Base-by-base conservation (phyloP, 2,329 filamentous ascomycete genomes). In the Scedosporium dehoogii region DNA sequence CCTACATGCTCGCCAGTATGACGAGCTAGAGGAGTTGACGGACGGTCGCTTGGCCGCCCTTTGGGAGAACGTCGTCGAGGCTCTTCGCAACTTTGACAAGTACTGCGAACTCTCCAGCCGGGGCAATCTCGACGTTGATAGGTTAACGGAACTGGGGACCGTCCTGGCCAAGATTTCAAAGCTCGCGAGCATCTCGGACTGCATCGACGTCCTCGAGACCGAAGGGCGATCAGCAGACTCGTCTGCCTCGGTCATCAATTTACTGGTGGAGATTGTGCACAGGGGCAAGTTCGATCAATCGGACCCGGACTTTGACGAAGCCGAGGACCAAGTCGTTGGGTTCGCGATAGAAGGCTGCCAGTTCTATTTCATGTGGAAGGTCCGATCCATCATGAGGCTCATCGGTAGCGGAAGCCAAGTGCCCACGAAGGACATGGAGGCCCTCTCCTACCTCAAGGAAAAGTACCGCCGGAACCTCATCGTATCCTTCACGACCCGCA, bases 341-440 rank as follows among this genome's bases (percentile, higher is more conserved):
- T 88, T 87, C 68, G 88, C 91, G 33, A 89, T 96, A 69, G 88
- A 89, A 66, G 82, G 87, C 1, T 81, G 89, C 59, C 81, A 92
- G 57, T 91, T 96, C 75, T 97, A 97, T 76, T 96, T 97, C 71
- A 91, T 96, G 85, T 99, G 94, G 94, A 93, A 94, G 71, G 83
- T 89, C 23, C 83, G 85, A 61, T 78, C 81, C 60, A 70, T 91
- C 64, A 78, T 80, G 65, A 77, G 80, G 61, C 73, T 81, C 16
- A 73, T 90, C 42, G 75, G 79, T 16, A 79, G 80, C 27, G 81
- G 85, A 53, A 79, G 78, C 3, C 81, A 76, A 60, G 73, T 91
- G 62, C 69, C 84, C 1, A 79, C 84, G 59, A 73, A 77, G 6
- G 82, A 85, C 6, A 76, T 92, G 33, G 84, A 89, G 67, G 74